Evolutionary conservation across 331 rosid species (phyloP), one percentile per base, ranked within the genome.

Genomic region (Cucumis variabilis): DNA sequence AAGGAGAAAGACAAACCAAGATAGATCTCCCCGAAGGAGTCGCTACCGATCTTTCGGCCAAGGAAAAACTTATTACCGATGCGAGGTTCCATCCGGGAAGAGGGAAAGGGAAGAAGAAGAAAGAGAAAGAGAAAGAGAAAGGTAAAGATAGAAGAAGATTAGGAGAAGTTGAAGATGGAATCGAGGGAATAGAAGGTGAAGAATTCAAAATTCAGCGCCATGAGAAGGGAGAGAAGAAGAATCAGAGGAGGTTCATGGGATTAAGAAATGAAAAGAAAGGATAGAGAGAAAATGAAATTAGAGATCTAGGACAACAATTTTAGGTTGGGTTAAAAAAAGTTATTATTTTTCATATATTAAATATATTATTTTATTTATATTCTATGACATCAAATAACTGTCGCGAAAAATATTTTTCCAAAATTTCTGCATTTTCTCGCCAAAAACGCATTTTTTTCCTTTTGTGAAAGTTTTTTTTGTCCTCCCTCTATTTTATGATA

Each of bases 1-100:
- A 30, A 17, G 5, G 44, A 70, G 37, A 24, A 90, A 28, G 1
- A 87, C 91, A 25, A 90, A 96, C 99, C 99, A 44, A 95, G 91
- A 90, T 97, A 97, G 96, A 97, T 97, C 98, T 97, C 98, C n/a
- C 99, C 99, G 44, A 97, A 97, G 46, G 99, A 97, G 72, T 99
- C 98, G 90, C 99, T 94, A 46, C 99, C 99, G 94, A 97, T 94
- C 94, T 97, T 97, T 84, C 99, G 93, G 70, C 99, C 99, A 46
- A 97, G 89, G 67, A 97, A 95, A 91, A 94, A 97, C 94, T 93
- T 97, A 79, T 95, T 96, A n/a, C 98, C 99, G 84, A 97, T 98
- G 77, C 99, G 99, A 92, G 98, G 98, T 89, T 97, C 99, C 99
- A 97, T 97, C 88, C 89, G 83, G 63, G 25, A 63, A 23, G 13